A percentile compares a stretch with the other conserved stretches of the same genome.
Evolutionary conservation across 2,329 filamentous ascomycete genomes (phyloP).

Genomic region (Fusarium concolor): DNA sequence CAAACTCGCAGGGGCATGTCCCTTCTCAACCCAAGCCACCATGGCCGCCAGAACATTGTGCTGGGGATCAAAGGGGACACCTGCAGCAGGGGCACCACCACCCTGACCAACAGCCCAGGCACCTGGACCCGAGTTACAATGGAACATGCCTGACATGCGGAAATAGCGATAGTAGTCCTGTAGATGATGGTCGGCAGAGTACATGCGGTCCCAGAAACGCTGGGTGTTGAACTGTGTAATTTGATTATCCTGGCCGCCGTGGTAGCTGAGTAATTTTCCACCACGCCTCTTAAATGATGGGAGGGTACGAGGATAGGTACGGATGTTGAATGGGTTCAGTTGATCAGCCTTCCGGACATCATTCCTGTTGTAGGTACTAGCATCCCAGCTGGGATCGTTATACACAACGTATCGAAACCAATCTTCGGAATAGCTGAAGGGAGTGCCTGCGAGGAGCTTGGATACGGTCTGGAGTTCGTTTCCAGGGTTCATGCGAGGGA

Average conservation of each 20-base stretch:
- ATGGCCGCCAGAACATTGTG: conserved; percentile 61
- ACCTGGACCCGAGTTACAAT: conserved; percentile 60
- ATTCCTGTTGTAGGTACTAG: conserved; percentile 8
- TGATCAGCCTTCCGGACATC: conserved; percentile 6
- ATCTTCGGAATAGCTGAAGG: conserved; percentile 24
- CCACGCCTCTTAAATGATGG: conserved; percentile 26
- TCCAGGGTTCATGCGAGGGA: conserved; percentile 30
- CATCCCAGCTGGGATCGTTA: conserved; percentile 12
- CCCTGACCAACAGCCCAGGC: conserved; percentile 51
- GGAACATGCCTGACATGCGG: conserved; percentile 62
- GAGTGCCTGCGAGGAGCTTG: conserved; percentile 18
- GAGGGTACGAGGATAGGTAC: conserved; percentile 2
- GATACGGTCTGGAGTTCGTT: conserved; percentile 14
- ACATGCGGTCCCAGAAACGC: conserved; percentile 41
- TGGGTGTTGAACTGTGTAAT: conserved; percentile 37
- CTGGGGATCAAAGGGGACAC: conserved; percentile 47
- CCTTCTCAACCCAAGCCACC: conserved; percentile 61
- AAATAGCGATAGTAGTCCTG: conserved; percentile 66
- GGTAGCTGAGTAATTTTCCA: conserved; percentile 24
- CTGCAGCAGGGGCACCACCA: conserved; percentile 29
- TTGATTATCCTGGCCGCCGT: conserved; percentile 30
- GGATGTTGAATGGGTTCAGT: conserved; percentile 21
- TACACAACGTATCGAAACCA: conserved; percentile 30
- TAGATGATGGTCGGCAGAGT: conserved; percentile 44
- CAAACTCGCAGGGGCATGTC: conserved; percentile 54